These are phyloP conservation scores for Cymbopogon flexuosus DNA, from an alignment of 202 grass and related monocot genomes.

Conservation along the genomic window DNA sequence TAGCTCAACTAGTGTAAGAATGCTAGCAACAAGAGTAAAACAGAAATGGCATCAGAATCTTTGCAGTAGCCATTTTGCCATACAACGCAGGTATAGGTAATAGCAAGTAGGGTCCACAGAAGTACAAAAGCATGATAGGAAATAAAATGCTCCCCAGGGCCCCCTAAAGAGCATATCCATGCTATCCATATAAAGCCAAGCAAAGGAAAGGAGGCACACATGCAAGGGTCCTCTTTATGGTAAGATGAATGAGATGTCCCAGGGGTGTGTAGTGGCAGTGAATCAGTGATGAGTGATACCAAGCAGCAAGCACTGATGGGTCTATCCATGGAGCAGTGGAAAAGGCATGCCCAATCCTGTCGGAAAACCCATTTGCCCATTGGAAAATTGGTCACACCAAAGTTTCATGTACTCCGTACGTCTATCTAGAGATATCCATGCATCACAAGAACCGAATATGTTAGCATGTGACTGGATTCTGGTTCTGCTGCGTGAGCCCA, in stretches of 20 bases:
- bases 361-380: constrained; percentile 33
- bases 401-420: constrained; percentile 22
- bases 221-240: constrained; percentile 46
- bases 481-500: constrained; percentile 29
- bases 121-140: constrained; percentile 44
- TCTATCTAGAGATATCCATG: constrained; percentile 36
- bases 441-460: constrained; percentile 45
- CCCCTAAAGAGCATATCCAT: constrained; percentile 43
- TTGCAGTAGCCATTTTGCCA: constrained; percentile 16
- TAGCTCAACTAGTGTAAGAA: neutral
- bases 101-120: constrained; percentile 4
- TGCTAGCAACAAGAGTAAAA: neutral
- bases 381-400: constrained; percentile 37
- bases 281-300: constrained; percentile 43
- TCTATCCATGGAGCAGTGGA: constrained; percentile 63
- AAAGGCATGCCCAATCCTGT: constrained; percentile 47
- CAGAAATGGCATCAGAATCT: neutral
- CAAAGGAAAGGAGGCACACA: constrained; percentile 43
- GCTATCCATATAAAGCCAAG: constrained; percentile 57
- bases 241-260: constrained; percentile 44
- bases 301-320: constrained; percentile 39
- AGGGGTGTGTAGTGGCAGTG: constrained; percentile 38
- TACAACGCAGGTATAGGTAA: neutral
- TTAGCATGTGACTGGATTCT: constrained; percentile 41
- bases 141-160: constrained; percentile 33